Evolutionary conservation across 768 basidiomycete genomes (phyloP), one percentile per base, ranked within the genome.

Genomic region (Termitomyces sp.): DNA sequence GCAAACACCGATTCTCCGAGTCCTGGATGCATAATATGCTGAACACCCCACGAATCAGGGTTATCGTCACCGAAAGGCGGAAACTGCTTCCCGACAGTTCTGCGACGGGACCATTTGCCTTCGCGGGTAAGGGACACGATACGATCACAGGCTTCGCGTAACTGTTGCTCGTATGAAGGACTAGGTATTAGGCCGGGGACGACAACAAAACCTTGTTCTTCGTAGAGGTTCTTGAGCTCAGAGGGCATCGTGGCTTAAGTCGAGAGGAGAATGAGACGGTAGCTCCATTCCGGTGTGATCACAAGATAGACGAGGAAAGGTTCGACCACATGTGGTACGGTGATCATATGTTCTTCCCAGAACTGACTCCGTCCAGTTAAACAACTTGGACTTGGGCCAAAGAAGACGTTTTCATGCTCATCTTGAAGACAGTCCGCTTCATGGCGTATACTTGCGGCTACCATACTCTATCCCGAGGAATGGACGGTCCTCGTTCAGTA

Each of bases 1-100:
- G 79, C 79, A 57, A 91, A 91, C 5, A 65, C 74, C 0, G 79
- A 74, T 63, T 88, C 85, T 0, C 69, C 73, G 0, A 92, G 76
- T 33, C 78, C 83, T 1, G 88, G 90, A 64, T 91, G 89, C 90
- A 92, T 91, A 46, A 88, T 68, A 60, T 91, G 88, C 62, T 91
- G 90, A 2, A 90, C 83, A 2, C 90, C 90, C 89, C 90, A 91
- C 0, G 85, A 81, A 68, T 92, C 90, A 2, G 82, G 79, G 52
- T 81, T 70, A 16, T 72, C 74, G 33, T 79, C 70, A 53, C 78
- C 84, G 62, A 78, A 91, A 0, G 89, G 90, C 3, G 90, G 88
- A 60, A 91, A 92, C 67, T 90, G 87, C 59, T 85, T 86, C 1
- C 90, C 90, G 18, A 92, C 86, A 0, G 83, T 85, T 36, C 90